Evolutionary conservation across 2,329 filamentous ascomycete species (phyloP), one percentile per base, ranked within the genome.

Genomic region (Aspergillus ruber): DNA sequence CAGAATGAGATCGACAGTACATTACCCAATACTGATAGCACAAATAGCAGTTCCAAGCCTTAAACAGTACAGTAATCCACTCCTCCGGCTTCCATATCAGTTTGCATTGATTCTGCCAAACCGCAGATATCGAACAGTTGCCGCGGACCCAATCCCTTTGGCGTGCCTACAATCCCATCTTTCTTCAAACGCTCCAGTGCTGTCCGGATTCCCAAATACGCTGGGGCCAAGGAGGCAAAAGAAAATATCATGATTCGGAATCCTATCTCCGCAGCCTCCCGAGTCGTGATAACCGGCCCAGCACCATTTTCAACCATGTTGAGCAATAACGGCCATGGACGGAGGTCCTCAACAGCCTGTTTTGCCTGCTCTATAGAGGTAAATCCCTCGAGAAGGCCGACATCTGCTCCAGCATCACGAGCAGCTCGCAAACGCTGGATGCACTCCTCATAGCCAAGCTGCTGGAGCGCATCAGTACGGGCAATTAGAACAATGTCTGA

Each of bases 301-400:
- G 63, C 62, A 3, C 69, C 71, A 20, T 70, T 66, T 41, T 72
- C 68, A 2, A 74, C 71, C 59, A 71, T 70, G 42, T 74, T 74
- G 27, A 73, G 56, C 20, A 74, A 55, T 43, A 72, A 54, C 1
- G 69, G 69, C 58, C 64, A 68, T 1, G 63, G 65, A 0, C 60
- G 61, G n/a, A 73, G 53, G 33, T 69, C 66, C 44, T 65, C 50
- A 7, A 69, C 63, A 3, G 64, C 62, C 42, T 63, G 58, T 7
- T 55, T 54, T 13, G 67, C 67, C 49, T 67, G 59, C 17, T 68
- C 67, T 44, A 63, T 63, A 9, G 59, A 63, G 9, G 63, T 68
- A 38, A 71, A 63, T 0, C 67, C 69, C 49, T 73, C 70, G n/a
- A 71, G 57, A 18, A 73, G 65, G 13, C 66, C 68, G 0, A 67